These are phyloP conservation scores for Cystobasidium onofrii DNA, from an alignment of 768 basidiomycete species.

Conservation along the genomic window DNA sequence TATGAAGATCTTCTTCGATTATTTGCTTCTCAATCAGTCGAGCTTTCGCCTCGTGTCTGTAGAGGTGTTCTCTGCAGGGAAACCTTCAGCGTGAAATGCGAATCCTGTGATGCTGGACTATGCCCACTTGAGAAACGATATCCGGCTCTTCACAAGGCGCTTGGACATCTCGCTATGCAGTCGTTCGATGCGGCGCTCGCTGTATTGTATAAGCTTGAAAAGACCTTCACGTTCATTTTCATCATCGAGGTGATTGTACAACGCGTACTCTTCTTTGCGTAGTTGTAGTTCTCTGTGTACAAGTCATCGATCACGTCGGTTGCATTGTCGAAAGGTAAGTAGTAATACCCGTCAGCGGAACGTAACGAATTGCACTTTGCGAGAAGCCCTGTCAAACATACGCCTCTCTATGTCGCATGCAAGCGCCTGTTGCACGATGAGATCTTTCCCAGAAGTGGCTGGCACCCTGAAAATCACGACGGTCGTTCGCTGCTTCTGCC, in stretches of 20 bases:
- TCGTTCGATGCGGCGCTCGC: slow-evolving; percentile 9
- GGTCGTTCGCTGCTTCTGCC: slow-evolving; percentile 10
- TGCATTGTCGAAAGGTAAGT: too few species aligned
- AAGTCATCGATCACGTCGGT: not conserved
- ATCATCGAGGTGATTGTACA: slow-evolving; percentile 11
- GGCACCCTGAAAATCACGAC: not conserved
- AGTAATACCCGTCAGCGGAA: too few species aligned
- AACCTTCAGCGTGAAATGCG: not conserved
- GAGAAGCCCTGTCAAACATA: not conserved
- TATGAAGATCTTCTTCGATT: slow-evolving; percentile 1
- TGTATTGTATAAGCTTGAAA: slow-evolving; percentile 1
- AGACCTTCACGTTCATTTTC: not conserved
- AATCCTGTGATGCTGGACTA: not conserved
- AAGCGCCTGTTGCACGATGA: not conserved
- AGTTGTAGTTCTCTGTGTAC: not conserved
- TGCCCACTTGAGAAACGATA: not conserved
- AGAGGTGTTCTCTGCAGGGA: not conserved
- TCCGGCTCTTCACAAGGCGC: not conserved
- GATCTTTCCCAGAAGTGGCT: not conserved
- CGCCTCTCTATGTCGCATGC: not conserved
- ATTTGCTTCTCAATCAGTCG: not conserved
- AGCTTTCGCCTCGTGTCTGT: not conserved
- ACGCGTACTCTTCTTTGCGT: slow-evolving; percentile 10
- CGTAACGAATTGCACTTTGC: too few species aligned
- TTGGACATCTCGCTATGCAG: slow-evolving; percentile 9